Evolutionary conservation across 1,284 basidiomycete genomes (phyloP).

Genomic region (Polyporus tsugae): DNA sequence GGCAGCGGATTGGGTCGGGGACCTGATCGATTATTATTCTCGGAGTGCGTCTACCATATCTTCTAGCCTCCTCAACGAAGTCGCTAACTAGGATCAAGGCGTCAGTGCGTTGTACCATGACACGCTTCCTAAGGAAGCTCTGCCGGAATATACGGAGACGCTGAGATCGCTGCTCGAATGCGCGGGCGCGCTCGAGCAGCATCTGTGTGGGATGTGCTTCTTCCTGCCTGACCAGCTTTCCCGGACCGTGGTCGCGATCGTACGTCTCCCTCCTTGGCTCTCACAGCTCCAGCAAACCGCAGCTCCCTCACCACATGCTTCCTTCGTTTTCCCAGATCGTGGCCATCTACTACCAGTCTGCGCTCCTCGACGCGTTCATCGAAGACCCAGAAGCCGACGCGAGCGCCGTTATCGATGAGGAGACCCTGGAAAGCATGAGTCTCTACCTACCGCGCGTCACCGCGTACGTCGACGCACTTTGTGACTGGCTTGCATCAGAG

Average conservation of each 20-base stretch:
- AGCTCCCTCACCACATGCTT: neutral
- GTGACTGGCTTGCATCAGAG: slow-evolving; percentile 10
- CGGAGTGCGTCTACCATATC: slow-evolving; percentile 16
- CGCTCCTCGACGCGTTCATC: slow-evolving; percentile 1
- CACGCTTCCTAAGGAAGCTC: neutral
- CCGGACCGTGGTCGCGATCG: slow-evolving; percentile 22
- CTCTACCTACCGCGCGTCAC: slow-evolving; percentile 16
- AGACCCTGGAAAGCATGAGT: slow-evolving; percentile 13
- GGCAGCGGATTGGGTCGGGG: slow-evolving; percentile 23
- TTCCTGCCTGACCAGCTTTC: slow-evolving; percentile 18
- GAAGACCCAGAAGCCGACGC: neutral
- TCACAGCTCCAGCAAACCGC: neutral
- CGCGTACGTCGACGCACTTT: slow-evolving; percentile 2
- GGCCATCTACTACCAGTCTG: slow-evolving; percentile 14
- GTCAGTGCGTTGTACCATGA: slow-evolving; percentile 3
- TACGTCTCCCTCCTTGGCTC: slow-evolving; percentile 5
- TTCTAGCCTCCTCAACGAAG: neutral
- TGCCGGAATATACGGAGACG: neutral
- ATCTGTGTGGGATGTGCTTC: slow-evolving; percentile 12
- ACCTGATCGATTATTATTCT: slow-evolving; percentile 8
- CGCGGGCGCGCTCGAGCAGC: slow-evolving; percentile 27
- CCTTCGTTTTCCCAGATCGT: slow-evolving; percentile 12
- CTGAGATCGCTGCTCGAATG: slow-evolving; percentile 11
- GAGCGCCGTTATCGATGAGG: slow-evolving; percentile 8
- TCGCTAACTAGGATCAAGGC: neutral